Evolutionary conservation across 306 rosid species (phyloP).

Genomic region (Gastrolobium villosum): DNA sequence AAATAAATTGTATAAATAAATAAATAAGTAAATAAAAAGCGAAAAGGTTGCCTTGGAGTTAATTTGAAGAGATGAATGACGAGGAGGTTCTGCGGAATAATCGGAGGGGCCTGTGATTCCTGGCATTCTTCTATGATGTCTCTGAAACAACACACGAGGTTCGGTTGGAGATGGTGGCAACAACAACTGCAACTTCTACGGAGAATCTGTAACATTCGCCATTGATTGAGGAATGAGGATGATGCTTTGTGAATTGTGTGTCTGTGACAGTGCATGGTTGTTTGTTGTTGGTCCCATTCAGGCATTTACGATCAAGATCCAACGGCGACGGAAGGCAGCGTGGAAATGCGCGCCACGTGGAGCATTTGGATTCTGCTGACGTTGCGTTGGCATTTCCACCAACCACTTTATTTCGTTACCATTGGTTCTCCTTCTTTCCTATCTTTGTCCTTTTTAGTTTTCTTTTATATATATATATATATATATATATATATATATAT

Average conservation of each 20-base stretch:
- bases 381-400: constrained; percentile 9
- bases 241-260: neutral
- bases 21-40: neutral
- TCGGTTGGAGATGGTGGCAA: neutral
- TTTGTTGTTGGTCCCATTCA: constrained; percentile 14
- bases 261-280: neutral
- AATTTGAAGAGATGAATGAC: constrained; percentile 67
- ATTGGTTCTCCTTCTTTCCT: constrained; percentile 28
- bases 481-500: too few relatives aligned
- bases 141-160: constrained; percentile 24
- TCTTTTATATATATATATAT: neutral
- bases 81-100: constrained; percentile 80
- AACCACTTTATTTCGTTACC: constrained; percentile 14
- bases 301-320: neutral
- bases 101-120: constrained; percentile 75
- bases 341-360: constrained; percentile 5
- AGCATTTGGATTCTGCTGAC: constrained; percentile 17
- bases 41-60: constrained; percentile 69
- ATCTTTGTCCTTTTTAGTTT: neutral
- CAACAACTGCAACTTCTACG: neutral
- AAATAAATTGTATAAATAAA: neutral
- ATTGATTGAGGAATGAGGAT: constrained; percentile 23
- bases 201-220: constrained; percentile 1
- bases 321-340: neutral
- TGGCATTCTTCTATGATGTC: constrained; percentile 58